Evolutionary conservation across 441 rosid species (phyloP).

Genomic region (Omphalea diandra): DNA sequence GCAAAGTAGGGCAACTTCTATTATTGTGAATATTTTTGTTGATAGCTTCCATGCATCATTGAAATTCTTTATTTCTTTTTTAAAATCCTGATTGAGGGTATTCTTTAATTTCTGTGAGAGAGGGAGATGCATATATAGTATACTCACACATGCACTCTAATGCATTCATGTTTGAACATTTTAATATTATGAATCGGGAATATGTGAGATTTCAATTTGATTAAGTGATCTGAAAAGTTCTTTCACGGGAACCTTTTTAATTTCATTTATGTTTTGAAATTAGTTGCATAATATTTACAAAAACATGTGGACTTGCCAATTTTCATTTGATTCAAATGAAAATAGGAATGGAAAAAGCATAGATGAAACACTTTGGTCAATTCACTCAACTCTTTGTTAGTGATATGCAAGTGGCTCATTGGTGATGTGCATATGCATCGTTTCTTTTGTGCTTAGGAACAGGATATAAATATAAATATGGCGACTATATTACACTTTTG

Average conservation of each 20-base stretch:
- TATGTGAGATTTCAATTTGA: not conserved
- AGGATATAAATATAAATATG: not conserved
- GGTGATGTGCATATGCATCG: not conserved
- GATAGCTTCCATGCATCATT: not conserved
- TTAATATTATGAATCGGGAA: not conserved
- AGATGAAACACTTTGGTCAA: not conserved
- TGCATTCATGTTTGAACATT: constrained; percentile 5
- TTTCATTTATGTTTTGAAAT: not conserved
- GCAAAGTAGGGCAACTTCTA: constrained; percentile 59
- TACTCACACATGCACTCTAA: not conserved
- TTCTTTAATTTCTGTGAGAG: not conserved
- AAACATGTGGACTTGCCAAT: not conserved
- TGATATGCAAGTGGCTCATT: constrained; percentile 4
- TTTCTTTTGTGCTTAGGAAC: not conserved
- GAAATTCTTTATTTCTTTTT: constrained; percentile 11
- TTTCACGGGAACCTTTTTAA: not conserved
- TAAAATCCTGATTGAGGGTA: constrained; percentile 3
- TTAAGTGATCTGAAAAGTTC: not conserved
- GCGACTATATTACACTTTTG: not conserved
- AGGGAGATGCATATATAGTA: not conserved
- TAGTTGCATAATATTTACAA: not conserved
- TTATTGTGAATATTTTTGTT: constrained; percentile 14
- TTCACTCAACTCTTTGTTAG: not conserved
- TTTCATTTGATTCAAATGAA: constrained; percentile 13
- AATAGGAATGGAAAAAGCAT: not conserved